Evolutionary conservation across 306 rosid genomes (phyloP).

Genomic region (Quercus bicolor): DNA sequence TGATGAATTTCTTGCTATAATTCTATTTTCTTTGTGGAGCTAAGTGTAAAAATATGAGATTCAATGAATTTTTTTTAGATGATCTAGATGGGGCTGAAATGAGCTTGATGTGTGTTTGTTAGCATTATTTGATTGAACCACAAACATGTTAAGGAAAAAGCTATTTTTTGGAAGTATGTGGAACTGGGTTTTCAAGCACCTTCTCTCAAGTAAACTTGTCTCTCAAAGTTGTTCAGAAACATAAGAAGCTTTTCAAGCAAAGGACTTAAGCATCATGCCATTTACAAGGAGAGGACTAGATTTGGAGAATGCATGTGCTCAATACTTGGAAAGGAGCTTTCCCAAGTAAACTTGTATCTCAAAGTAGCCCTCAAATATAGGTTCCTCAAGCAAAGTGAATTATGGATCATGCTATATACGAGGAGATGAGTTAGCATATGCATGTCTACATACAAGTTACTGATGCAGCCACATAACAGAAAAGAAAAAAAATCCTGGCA

Average conservation of each 20-base stretch:
- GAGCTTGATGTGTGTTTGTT: neutral
- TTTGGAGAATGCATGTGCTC: neutral
- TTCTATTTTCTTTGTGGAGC: neutral
- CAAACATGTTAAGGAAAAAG: neutral
- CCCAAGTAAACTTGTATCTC: neutral
- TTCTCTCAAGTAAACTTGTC: neutral
- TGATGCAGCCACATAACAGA: neutral
- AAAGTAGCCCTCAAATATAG: neutral
- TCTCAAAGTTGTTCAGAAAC: neutral
- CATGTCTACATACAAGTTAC: neutral
- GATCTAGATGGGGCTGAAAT: neutral
- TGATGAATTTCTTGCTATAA: neutral
- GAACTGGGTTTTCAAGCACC: neutral
- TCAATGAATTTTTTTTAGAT: neutral
- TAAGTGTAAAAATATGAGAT: neutral
- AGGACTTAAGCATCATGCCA: neutral
- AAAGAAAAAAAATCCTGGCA: neutral
- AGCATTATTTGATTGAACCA: neutral
- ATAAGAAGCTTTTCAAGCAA: neutral
- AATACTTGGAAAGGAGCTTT: neutral
- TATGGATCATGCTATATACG: neutral
- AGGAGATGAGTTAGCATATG: neutral
- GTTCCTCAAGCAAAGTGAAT: neutral
- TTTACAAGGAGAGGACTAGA: neutral
- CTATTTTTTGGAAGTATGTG: neutral